Evolutionary conservation across 1,284 basidiomycete genomes (phyloP).

Genomic region (Microbotryomycetes sp.): DNA sequence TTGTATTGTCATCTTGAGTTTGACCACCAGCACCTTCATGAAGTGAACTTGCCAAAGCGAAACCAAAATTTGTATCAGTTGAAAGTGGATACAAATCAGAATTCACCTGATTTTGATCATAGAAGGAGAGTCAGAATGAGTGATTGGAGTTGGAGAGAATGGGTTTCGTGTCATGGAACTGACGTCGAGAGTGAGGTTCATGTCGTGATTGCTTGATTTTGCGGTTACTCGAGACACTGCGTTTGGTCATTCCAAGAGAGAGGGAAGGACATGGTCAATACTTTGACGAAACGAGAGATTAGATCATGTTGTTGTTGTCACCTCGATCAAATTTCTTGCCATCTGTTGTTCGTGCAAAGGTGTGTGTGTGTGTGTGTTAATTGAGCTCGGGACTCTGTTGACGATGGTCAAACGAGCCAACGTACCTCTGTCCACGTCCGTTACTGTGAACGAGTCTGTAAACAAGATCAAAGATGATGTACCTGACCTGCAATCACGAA

Average conservation of each 20-base stretch:
- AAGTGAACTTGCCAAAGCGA: constrained; percentile 79
- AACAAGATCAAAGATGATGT: constrained; percentile 63
- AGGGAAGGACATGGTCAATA: neutral
- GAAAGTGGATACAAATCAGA: constrained; percentile 43
- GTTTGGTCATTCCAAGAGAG: neutral
- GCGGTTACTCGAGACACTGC: constrained; percentile 78
- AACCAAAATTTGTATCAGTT: constrained; percentile 65
- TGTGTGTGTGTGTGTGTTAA: neutral
- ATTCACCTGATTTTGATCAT: constrained; percentile 14
- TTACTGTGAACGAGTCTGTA: constrained; percentile 81
- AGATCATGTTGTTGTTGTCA: constrained; percentile 43
- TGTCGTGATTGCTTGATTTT: constrained; percentile 76
- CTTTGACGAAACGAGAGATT: constrained; percentile 3
- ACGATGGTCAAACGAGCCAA: neutral
- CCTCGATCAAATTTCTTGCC: constrained; percentile 98
- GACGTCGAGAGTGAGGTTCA: constrained; percentile 75
- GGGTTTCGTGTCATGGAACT: constrained; percentile 64
- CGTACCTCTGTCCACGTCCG: constrained; percentile 65
- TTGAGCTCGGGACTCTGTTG: neutral
- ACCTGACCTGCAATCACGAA: neutral
- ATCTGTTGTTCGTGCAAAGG: constrained; percentile 41
- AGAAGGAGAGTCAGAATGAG: constrained; percentile 14
- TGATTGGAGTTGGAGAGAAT: constrained; percentile 54
- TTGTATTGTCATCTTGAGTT: constrained; percentile 67
- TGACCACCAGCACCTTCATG: constrained; percentile 63